Evolutionary conservation across 768 basidiomycete genomes (phyloP).

Genomic region (Boletellus sp.): DNA sequence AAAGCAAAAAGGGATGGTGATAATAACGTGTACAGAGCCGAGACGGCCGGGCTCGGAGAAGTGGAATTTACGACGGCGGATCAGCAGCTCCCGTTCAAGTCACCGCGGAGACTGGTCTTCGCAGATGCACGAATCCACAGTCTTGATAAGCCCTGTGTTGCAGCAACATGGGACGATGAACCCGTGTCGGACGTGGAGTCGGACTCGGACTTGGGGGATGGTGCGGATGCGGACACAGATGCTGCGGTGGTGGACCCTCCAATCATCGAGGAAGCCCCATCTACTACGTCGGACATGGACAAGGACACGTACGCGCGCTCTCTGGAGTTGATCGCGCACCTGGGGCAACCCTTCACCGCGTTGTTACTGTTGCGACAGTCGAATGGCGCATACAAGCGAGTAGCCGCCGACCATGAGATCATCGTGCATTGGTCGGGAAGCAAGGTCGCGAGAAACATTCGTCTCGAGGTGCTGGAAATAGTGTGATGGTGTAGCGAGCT

Average conservation of each 20-base stretch:
- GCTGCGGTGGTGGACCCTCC: not conserved
- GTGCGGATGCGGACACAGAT: not conserved
- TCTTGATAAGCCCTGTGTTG: not conserved
- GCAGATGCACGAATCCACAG: not conserved
- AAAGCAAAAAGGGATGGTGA: not conserved
- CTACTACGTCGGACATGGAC: no score
- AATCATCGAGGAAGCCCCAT: not conserved
- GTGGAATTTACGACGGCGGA: not conserved
- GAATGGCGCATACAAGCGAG: not conserved
- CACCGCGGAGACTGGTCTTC: not conserved
- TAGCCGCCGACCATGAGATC: constrained; percentile 7
- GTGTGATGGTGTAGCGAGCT: not conserved
- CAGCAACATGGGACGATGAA: not conserved
- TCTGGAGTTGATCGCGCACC: constrained; percentile 1
- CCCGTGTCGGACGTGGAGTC: not conserved
- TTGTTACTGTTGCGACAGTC: constrained; percentile 2
- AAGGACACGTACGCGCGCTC: not conserved
- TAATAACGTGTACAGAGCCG: not conserved
- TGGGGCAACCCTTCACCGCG: constrained; percentile 5
- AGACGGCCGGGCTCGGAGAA: not conserved
- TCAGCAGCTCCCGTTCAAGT: not conserved
- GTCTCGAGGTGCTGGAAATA: constrained; percentile 2
- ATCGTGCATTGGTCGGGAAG: not conserved
- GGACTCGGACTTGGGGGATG: not conserved
- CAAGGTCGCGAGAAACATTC: not conserved